A percentile compares a stretch with the other conserved stretches of the same genome.
Conservation (phyloP, 2,329 filamentous ascomycete species). For the Ambrosiella cleistominuta region DNA sequence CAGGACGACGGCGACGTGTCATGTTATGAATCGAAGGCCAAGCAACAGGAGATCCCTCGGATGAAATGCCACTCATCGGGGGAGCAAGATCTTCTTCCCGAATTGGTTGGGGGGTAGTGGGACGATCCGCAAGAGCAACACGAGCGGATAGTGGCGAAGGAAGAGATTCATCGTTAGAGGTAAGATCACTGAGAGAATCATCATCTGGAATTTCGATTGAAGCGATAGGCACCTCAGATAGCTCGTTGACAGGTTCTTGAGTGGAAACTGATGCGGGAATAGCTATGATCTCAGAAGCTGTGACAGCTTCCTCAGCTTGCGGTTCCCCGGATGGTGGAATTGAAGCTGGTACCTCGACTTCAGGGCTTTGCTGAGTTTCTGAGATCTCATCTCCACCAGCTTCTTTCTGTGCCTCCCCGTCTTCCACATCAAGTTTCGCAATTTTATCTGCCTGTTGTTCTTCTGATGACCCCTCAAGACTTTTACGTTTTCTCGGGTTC, state of each 20-base stretch:
- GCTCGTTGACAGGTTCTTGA: too few relatives aligned
- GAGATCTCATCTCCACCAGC: constrained; percentile 1
- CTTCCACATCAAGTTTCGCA: constrained; percentile 19
- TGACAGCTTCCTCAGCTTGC: not conserved
- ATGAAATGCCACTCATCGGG: constrained; percentile 34
- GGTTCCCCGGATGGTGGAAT: not conserved
- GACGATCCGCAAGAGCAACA: constrained; percentile 17
- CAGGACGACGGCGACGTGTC: constrained; percentile 28
- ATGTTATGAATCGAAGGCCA: constrained; percentile 37
- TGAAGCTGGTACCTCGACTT: constrained; percentile 11
- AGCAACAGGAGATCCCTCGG: constrained; percentile 24
- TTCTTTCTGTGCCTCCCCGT: constrained; percentile 12
- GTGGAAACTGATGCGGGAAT: not conserved
- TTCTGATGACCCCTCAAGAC: constrained; percentile 26
- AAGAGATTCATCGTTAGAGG: constrained; percentile 13
- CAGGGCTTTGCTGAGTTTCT: constrained; percentile 5
- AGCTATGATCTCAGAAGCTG: not conserved
- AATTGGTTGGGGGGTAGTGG: constrained; percentile 26
- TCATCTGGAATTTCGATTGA: constrained; percentile 6
- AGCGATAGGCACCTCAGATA: constrained; percentile 7
- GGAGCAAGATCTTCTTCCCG: constrained; percentile 30
- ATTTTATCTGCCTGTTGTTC: constrained; percentile 23
- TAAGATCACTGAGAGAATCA: constrained; percentile 18
- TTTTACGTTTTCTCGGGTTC: constrained; percentile 35
- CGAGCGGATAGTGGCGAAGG: constrained; percentile 22